Conservation (phyloP, 139 green algal genomes). For the Chlamydomonas sphaeroides region DNA sequence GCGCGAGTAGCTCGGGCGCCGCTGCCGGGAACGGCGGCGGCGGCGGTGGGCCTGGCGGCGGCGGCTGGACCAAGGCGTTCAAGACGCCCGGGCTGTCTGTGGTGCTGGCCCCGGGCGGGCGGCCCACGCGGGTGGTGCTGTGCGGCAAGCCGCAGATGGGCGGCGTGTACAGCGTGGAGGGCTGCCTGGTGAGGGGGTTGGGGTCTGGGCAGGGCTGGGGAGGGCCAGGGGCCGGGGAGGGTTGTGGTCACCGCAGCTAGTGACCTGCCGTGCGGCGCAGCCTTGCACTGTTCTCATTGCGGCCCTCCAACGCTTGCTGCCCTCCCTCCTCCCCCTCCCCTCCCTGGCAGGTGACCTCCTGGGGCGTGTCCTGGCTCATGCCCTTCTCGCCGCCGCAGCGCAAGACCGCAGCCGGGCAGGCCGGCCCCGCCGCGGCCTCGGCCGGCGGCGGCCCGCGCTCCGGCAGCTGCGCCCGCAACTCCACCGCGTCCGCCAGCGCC, state of each 20-base stretch:
- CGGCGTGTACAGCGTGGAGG: constrained; percentile 63
- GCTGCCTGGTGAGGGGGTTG: constrained; percentile 50
- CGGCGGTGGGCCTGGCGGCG: neutral
- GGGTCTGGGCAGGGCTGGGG: too few relatives aligned
- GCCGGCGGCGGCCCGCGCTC: neutral
- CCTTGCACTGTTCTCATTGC: neutral
- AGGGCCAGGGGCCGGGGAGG: too few relatives aligned
- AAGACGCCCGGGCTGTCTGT: constrained; percentile 50
- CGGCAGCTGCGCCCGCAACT: neutral
- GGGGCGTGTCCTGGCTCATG: constrained; percentile 3
- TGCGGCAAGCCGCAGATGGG: constrained; percentile 50
- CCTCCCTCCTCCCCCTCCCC: neutral
- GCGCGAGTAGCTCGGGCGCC: too few relatives aligned
- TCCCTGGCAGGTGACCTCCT: neutral
- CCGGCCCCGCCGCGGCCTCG: neutral
- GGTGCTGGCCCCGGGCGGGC: constrained; percentile 57
- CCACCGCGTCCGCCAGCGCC: too few relatives aligned
- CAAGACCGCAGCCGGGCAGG: neutral
- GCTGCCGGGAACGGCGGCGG: neutral
- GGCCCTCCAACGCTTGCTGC: neutral
- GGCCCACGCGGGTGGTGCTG: constrained; percentile 63
- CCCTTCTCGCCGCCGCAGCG: constrained; percentile 17
- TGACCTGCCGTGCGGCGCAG: too few relatives aligned
- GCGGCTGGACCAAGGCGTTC: constrained; percentile 22
- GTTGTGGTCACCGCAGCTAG: too few relatives aligned